These are phyloP conservation scores for Penicillium roqueforti DNA, from an alignment of 495 filamentous ascomycete genomes.

Conservation along the genomic window DNA sequence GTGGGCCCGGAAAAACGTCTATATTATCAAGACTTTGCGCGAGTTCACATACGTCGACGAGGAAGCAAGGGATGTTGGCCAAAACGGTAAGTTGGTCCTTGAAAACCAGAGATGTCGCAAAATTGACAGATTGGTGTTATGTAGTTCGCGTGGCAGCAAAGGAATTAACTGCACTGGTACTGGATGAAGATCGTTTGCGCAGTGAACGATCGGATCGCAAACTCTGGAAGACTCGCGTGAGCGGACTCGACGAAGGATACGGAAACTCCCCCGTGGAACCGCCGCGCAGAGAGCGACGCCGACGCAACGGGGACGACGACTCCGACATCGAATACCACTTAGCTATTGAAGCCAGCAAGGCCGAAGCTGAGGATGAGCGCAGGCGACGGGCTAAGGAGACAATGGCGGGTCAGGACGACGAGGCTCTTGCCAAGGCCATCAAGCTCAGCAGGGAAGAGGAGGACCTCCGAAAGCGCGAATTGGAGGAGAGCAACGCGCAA, in stretches of 20 bases:
- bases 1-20: constrained; percentile 96
- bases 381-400: constrained; percentile 59
- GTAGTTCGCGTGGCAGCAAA: constrained; percentile 93
- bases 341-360: constrained; percentile 94
- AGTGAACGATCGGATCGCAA: constrained; percentile 88
- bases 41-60: constrained; percentile 97
- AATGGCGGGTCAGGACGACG: constrained; percentile 56
- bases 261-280: constrained; percentile 35
- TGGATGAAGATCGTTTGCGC: constrained; percentile 92
- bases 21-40: constrained; percentile 95
- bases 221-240: constrained; percentile 94
- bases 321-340: constrained; percentile 91
- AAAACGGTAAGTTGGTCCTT: constrained; percentile 65
- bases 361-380: constrained; percentile 90
- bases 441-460: constrained; percentile 96
- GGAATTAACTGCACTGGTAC: constrained; percentile 88
- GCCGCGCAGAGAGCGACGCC: constrained; percentile 42
- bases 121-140: background rate
- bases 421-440: constrained; percentile 91
- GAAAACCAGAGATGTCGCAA: constrained; percentile 9
- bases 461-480: constrained; percentile 75
- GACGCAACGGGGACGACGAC: constrained; percentile 57
- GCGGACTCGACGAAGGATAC: constrained; percentile 79
- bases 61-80: constrained; percentile 88
- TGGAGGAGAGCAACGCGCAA: constrained; percentile 84